Base-by-base conservation (phyloP, 2,329 filamentous ascomycete genomes). In the Sclerotinia sclerotiorum region DNA sequence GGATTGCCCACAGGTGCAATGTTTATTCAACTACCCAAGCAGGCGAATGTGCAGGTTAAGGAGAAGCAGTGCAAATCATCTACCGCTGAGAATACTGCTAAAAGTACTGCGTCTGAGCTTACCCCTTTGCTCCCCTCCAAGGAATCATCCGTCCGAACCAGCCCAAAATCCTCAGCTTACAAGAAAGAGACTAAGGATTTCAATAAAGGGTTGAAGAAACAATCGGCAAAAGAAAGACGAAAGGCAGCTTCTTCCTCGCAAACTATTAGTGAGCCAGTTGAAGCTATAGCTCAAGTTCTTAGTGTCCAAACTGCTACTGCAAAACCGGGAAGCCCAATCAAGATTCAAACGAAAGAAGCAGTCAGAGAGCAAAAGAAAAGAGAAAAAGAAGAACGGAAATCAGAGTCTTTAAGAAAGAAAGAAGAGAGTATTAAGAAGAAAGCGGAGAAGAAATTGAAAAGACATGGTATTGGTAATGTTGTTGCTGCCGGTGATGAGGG, bases 361-460 rank as follows among this genome's bases (percentile, higher is more conserved):
- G 48, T 62, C 5, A 74, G 72, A 29, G 62, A 61, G 29, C 73
- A 72, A 42, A 76, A 73, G 65, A 72, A 70, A 48, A 35, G 61
- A 21, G 70, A 73, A 32, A 73, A 73, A 32, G 71, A 71, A 21
- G 70, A 73, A 48, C 69, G 70, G 21, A 75, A 72, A 62, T 65
- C 65, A 55, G 74, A 73, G 24, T 55, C 69, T 10, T 35, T 49
- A 21, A 62, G 58, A 39, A 62, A 49, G 44, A 62, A 27, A 35
- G 58, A 35, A 35, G 58, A 24, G 8, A 62, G 29, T 49, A 8
- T 49, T 3, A 62, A 32, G 32, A 49, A 11, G 21, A 62, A 49
- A 3, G 44, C 58, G 7, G 58, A 62, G 11, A 49, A 39, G 21
- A 49, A 24, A 35, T 62, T 49, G 44, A 62, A 62, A 21, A 62